Evolutionary conservation across 2,329 filamentous ascomycete species (phyloP).

Genomic region (Cladosporium cucumerinum): DNA sequence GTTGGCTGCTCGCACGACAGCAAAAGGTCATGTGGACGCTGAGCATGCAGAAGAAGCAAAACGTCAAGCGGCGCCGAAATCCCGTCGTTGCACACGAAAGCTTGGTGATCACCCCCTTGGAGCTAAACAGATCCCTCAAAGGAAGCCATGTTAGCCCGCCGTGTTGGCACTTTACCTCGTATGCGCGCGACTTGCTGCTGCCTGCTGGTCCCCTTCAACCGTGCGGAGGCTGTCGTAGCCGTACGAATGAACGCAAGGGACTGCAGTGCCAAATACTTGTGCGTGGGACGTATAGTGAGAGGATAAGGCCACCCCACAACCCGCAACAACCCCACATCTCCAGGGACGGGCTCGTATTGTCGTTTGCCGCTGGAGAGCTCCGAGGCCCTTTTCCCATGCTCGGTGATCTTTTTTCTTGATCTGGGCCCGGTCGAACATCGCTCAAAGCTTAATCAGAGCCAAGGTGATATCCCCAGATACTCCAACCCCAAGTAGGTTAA

Average conservation of each 20-base stretch:
- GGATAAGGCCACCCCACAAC: not conserved
- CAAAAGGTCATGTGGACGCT: not conserved
- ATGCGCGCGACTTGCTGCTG: not conserved
- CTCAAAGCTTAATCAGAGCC: not conserved
- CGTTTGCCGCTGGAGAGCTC: not conserved
- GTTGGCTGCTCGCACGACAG: not conserved
- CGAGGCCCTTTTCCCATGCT: not conserved
- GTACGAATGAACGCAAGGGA: not conserved
- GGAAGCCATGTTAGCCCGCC: not conserved
- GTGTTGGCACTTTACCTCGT: not conserved
- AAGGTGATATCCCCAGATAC: not conserved
- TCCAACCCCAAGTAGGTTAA: not conserved
- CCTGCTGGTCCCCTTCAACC: not conserved
- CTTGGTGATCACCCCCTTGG: not conserved
- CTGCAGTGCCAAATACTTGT: not conserved
- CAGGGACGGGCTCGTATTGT: not conserved
- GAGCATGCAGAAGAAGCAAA: not conserved
- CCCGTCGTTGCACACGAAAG: not conserved
- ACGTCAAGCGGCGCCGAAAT: not conserved
- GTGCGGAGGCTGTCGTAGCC: not conserved
- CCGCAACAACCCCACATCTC: not conserved
- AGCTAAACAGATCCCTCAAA: not conserved
- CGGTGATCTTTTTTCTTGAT: not conserved
- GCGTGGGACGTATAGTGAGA: not conserved
- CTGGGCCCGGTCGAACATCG: not conserved